phyloP scores from a whole-genome alignment of 305 asterid genomes.

The Rubia occidens region DNA sequence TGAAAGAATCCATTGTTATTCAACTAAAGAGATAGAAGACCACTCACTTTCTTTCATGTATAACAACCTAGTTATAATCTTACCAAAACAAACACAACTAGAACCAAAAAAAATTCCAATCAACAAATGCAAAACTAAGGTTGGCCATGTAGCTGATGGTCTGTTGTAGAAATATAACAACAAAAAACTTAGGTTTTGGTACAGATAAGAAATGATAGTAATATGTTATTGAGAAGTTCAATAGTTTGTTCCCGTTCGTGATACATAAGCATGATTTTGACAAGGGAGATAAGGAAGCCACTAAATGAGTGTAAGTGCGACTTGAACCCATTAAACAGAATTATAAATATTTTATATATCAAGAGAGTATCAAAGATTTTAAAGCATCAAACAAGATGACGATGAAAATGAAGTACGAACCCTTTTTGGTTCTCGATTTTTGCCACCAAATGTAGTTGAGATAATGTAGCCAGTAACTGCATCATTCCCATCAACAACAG shows the following conservation, averaged over 20 bases:
- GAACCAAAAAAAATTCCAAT: too few relatives aligned
- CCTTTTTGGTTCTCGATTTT: constrained; percentile 85
- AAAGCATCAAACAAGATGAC: constrained; percentile 15
- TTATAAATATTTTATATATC: background rate
- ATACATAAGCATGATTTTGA: background rate
- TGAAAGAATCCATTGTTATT: too few relatives aligned
- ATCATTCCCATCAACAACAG: constrained; percentile 62
- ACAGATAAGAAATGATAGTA: background rate
- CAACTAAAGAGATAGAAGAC: too few relatives aligned
- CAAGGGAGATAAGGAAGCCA: background rate
- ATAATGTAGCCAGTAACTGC: constrained; percentile 82
- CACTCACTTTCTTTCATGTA: too few relatives aligned
- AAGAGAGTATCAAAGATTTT: background rate
- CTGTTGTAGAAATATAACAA: constrained; percentile 40
- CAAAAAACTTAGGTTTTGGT: constrained; percentile 13
- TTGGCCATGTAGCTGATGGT: constrained; percentile 98
- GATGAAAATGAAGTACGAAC: constrained; percentile 32
- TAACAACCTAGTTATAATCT: too few relatives aligned
- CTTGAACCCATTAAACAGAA: background rate
- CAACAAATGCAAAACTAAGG: too few relatives aligned
- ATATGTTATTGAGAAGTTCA: background rate
- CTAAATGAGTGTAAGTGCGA: background rate
- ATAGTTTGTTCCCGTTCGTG: background rate
- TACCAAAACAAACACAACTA: too few relatives aligned
- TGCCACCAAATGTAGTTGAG: constrained; percentile 89